Evolutionary conservation across 2,329 filamentous ascomycete species (phyloP).

Genomic region (Diaporthe citriasiana): DNA sequence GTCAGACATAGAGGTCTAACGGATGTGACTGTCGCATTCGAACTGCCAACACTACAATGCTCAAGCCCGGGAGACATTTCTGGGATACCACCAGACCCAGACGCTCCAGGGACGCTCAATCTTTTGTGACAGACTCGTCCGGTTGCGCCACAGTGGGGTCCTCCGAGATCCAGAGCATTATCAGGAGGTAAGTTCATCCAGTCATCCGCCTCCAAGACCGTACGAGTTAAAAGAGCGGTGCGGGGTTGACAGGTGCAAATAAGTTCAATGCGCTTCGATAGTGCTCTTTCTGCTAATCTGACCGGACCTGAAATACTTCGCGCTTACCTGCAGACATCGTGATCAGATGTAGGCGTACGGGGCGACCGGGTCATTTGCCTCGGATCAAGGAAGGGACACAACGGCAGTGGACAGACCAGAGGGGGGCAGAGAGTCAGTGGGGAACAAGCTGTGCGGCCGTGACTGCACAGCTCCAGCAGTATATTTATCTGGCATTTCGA

Average conservation of each 20-base stretch:
- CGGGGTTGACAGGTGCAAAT: accelerated
- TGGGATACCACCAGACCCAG: background rate
- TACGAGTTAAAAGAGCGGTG: background rate
- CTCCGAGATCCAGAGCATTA: too few species aligned
- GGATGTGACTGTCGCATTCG: background rate
- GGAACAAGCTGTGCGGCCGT: slow-evolving; percentile 6
- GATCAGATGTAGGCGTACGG: too few species aligned
- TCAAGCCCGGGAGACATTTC: background rate
- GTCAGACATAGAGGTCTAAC: background rate
- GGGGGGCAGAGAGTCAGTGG: background rate
- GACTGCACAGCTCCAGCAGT: slow-evolving; percentile 22
- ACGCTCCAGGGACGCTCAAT: background rate
- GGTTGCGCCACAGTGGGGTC: too few species aligned
- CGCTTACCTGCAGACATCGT: background rate
- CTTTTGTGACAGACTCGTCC: too few species aligned
- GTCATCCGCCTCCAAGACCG: background rate
- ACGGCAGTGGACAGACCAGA: too few species aligned
- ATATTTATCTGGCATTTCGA: slow-evolving; percentile 31
- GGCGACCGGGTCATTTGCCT: background rate
- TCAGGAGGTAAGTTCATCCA: background rate
- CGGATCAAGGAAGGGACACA: background rate
- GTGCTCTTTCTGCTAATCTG: background rate
- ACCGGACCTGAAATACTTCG: background rate
- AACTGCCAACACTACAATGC: background rate
- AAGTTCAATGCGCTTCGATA: background rate